Percentiles rank a stretch among this genome's conserved stretches.
Evolutionary conservation across 2,329 filamentous ascomycete species (phyloP).

Genomic region (Alternaria alternata): DNA sequence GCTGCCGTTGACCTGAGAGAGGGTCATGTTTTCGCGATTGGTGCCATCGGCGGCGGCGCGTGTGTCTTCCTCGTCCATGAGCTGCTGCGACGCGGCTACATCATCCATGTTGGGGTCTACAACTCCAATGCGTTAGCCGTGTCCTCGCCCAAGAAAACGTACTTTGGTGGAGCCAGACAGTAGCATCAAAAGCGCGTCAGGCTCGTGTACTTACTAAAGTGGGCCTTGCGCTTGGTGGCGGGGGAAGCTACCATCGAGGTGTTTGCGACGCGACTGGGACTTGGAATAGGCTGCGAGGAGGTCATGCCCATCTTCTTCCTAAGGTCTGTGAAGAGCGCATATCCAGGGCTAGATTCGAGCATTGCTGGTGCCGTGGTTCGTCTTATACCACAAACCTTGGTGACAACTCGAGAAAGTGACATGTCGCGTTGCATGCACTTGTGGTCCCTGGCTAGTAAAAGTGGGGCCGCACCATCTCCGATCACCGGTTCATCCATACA

Average conservation of each 20-base stretch:
- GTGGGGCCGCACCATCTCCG: not conserved
- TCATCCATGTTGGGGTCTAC: conserved; percentile 32
- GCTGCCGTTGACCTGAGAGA: not conserved
- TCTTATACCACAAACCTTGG: not conserved
- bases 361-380: not conserved
- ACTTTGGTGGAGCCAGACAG: not conserved
- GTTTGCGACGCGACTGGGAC: not conserved
- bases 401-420: not conserved
- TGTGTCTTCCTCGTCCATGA: conserved; percentile 24
- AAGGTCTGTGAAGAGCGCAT: conserved; percentile 4
- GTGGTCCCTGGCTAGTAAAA: not conserved
- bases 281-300: conserved; percentile 24
- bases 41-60: conserved; percentile 7
- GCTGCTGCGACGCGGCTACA: conserved; percentile 30
- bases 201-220: conserved; percentile 26
- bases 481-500: not conserved
- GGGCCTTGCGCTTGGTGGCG: conserved; percentile 14
- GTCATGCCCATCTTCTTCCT: conserved; percentile 23
- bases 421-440: not conserved
- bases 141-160: not conserved
- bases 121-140: conserved; percentile 18
- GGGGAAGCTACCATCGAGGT: conserved; percentile 13
- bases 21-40: not conserved
- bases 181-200: not conserved
- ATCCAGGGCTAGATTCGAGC: conserved; percentile 5